Percentiles rank a stretch among this genome's conserved stretches.
phyloP scores from a whole-genome alignment of 768 basidiomycete genomes.

The Stropharia rugosoannulata region DNA sequence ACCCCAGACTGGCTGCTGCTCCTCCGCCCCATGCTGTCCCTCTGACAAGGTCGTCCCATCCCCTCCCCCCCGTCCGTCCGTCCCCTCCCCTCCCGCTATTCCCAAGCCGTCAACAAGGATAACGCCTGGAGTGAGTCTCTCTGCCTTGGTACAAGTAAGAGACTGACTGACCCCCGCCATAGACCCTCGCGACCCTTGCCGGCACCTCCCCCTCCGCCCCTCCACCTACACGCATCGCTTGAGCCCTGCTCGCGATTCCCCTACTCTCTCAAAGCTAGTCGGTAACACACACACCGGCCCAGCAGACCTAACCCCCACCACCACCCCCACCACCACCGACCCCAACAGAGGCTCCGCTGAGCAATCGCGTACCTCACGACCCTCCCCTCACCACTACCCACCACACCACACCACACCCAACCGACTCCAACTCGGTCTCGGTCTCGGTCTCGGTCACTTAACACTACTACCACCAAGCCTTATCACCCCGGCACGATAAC shows the following conservation, averaged over 20 bases:
- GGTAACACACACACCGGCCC: no score
- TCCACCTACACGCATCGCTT: constrained; percentile 44
- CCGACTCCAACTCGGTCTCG: no score
- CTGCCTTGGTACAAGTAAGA: not conserved
- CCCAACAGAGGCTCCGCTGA: constrained; percentile 38
- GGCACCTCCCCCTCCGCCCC: constrained; percentile 46
- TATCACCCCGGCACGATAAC: constrained; percentile 14
- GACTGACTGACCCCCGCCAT: constrained; percentile 7
- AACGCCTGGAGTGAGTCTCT: constrained; percentile 27
- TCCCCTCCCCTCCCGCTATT: constrained; percentile 11
- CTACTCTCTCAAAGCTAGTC: no score
- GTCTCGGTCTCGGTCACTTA: no score
- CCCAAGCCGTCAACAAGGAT: constrained; percentile 26
- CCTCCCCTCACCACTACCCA: not conserved
- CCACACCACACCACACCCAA: not conserved
- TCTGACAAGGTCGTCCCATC: not conserved
- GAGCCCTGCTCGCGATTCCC: constrained; percentile 67
- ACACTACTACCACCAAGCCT: no score
- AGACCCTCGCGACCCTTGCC: constrained; percentile 95
- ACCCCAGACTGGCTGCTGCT: not conserved
- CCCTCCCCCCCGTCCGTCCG: constrained; percentile 21
- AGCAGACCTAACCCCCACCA: no score
- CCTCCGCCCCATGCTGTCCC: not conserved
- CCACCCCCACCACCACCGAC: constrained; percentile 5
- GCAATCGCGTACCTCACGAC: constrained; percentile 38